These are phyloP conservation scores for Taphrina wiesneri DNA, from an alignment of 1,139 yeast genomes.

Conservation along the genomic window DNA sequence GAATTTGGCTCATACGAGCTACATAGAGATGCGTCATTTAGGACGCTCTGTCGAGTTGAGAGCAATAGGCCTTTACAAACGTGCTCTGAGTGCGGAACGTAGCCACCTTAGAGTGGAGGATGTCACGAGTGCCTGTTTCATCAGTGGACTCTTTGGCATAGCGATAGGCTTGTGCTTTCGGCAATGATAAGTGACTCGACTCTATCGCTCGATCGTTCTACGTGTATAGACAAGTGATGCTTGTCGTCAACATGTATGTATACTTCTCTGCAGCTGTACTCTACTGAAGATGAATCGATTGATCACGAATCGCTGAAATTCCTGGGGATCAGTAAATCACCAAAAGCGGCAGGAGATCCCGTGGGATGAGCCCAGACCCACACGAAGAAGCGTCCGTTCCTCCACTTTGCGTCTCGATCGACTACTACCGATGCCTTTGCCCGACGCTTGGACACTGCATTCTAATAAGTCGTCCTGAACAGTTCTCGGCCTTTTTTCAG, in stretches of 20 bases:
- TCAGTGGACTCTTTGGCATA: conserved; percentile 14
- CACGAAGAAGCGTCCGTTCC: background rate
- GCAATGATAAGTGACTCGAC: background rate
- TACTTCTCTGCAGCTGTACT: no score
- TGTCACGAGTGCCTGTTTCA: conserved; percentile 29
- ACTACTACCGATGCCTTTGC: background rate
- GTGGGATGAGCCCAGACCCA: background rate
- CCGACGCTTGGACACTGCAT: background rate
- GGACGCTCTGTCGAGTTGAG: background rate
- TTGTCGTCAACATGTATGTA: no score
- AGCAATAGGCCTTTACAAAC: background rate
- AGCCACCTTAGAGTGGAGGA: conserved; percentile 16
- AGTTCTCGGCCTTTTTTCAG: background rate
- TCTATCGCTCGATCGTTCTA: no score
- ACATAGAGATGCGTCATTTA: background rate
- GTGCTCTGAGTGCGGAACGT: conserved; percentile 13
- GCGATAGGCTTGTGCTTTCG: conserved; percentile 1
- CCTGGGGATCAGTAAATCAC: background rate
- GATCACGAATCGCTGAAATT: background rate
- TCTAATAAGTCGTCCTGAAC: background rate
- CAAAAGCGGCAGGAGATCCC: background rate
- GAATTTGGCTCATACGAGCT: background rate
- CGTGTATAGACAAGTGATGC: no score
- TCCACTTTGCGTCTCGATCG: background rate
- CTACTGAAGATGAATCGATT: no score